A percentile compares a stretch with the other conserved stretches of the same genome.
phyloP scores from a whole-genome alignment of 73 alveolate species.

The Effrenium voratum region DNA sequence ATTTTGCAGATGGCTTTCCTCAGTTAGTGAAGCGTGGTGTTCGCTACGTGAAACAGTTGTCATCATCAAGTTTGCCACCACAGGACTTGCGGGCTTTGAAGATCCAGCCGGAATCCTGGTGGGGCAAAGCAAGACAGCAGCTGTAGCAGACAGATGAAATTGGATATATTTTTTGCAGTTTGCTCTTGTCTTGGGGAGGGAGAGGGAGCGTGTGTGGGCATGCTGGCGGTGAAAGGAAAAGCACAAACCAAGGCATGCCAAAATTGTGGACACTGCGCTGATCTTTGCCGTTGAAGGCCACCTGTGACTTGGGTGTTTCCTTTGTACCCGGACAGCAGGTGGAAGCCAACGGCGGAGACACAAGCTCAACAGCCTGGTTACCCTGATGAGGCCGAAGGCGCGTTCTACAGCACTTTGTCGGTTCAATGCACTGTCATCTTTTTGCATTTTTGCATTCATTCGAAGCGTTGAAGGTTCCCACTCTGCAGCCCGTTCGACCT shows the following conservation, averaged over 20 bases:
- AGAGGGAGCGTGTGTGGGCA: too few relatives aligned
- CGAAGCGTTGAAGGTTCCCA: slow-evolving; percentile 25
- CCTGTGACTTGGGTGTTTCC: not conserved
- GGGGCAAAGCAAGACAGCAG: too few relatives aligned
- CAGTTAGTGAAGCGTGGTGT: too few relatives aligned
- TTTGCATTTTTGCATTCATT: not conserved
- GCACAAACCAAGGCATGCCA: slow-evolving; percentile 74
- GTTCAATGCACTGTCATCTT: not conserved
- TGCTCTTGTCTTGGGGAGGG: too few relatives aligned
- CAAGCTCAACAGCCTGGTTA: slow-evolving; percentile 85
- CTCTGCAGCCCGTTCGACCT: slow-evolving; percentile 85
- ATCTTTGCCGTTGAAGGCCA: slow-evolving; percentile 67
- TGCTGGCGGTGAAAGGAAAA: too few relatives aligned
- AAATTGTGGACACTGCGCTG: slow-evolving; percentile 85
- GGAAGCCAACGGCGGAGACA: slow-evolving; percentile 69
- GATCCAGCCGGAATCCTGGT: slow-evolving; percentile 47
- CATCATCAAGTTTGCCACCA: too few relatives aligned
- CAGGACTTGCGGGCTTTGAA: slow-evolving; percentile 86
- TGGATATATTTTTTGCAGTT: too few relatives aligned
- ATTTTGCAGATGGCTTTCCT: too few relatives aligned
- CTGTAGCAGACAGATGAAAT: too few relatives aligned
- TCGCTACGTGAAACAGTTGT: too few relatives aligned
- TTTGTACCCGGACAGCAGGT: not conserved
- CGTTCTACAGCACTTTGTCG: not conserved
- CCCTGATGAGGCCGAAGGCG: slow-evolving; percentile 85